These are phyloP conservation scores for Diaporthe sp. DNA, from an alignment of 2,329 filamentous ascomycete genomes.

Conservation along the genomic window DNA sequence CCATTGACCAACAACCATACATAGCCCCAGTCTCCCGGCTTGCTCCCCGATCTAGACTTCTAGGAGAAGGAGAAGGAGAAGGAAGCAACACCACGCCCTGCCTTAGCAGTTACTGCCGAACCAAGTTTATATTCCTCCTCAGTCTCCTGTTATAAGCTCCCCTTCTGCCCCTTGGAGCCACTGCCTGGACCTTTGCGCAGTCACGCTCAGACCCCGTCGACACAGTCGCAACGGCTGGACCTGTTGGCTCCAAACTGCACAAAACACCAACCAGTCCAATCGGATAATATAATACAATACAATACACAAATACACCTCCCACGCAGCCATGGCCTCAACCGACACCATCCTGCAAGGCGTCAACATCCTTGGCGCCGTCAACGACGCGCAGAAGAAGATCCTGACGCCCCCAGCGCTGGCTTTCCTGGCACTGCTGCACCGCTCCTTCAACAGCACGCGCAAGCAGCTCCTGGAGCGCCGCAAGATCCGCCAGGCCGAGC, in stretches of 20 bases:
- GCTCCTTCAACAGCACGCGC: conserved; percentile 90
- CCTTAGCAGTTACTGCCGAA: conserved; percentile 24
- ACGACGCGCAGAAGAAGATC: conserved; percentile 86
- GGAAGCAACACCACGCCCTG: conserved; percentile 1
- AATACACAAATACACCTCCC: conserved; percentile 14
- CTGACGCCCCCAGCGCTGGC: conserved; percentile 89
- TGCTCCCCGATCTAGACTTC: conserved; percentile 15
- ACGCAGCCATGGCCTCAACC: conserved; percentile 70
- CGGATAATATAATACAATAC: conserved; percentile 18
- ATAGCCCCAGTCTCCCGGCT: conserved; percentile 8
- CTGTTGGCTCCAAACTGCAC: background rate
- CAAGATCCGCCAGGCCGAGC: conserved; percentile 86
- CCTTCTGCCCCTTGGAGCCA: background rate
- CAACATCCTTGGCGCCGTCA: conserved; percentile 82
- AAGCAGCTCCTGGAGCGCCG: conserved; percentile 91
- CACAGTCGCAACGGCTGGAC: conserved; percentile 23
- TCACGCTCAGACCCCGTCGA: background rate
- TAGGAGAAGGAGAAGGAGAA: background rate
- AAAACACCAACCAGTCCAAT: background rate
- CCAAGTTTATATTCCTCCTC: conserved; percentile 3
- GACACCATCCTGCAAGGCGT: conserved; percentile 89
- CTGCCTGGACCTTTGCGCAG: background rate
- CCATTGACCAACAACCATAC: conserved; percentile 27
- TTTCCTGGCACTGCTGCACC: conserved; percentile 94
- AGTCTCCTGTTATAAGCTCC: conserved; percentile 21